Evolutionary conservation across 805 yeast genomes (phyloP).

Genomic region (Saturnispora serradocipensis): DNA sequence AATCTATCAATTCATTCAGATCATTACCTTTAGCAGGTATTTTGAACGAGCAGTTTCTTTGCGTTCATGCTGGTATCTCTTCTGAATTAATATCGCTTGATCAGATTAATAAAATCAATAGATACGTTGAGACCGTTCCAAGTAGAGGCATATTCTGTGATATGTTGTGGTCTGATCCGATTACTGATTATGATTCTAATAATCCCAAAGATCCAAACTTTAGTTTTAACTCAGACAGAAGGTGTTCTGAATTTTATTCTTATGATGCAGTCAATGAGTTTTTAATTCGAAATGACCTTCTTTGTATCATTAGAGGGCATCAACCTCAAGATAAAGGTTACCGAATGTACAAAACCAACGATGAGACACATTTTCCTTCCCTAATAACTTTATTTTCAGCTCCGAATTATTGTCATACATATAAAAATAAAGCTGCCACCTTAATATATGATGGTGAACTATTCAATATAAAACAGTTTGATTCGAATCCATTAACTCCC

Average conservation of each 20-base stretch:
- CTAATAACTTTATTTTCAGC: conserved; percentile 88
- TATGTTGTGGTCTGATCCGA: conserved; percentile 90
- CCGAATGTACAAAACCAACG: conserved; percentile 82
- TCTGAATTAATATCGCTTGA: conserved; percentile 67
- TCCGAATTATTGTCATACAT: conserved; percentile 85
- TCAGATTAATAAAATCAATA: conserved; percentile 58
- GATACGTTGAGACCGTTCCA: conserved; percentile 81
- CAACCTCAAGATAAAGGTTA: conserved; percentile 97
- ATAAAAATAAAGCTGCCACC: conserved; percentile 90
- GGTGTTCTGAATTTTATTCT: conserved; percentile 87
- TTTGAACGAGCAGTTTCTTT: conserved; percentile 82
- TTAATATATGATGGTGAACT: conserved; percentile 84
- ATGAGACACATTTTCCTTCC: conserved; percentile 90
- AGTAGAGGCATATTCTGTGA: conserved; percentile 90
- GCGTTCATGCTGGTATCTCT: conserved; percentile 93
- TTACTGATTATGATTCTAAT: conserved; percentile 62
- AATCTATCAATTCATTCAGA: conserved; percentile 69
- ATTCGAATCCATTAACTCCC: conserved; percentile 61
- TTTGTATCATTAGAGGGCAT: conserved; percentile 86
- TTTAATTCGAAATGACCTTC: conserved; percentile 63
- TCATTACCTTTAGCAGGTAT: conserved; percentile 85
- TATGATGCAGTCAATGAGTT: conserved; percentile 76
- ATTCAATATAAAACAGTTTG: conserved; percentile 91
- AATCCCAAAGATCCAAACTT: conserved; percentile 10
- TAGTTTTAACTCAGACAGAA: conserved; percentile 47